Conservation (phyloP, 305 asterid species). For the Solanum hybrid region DNA sequence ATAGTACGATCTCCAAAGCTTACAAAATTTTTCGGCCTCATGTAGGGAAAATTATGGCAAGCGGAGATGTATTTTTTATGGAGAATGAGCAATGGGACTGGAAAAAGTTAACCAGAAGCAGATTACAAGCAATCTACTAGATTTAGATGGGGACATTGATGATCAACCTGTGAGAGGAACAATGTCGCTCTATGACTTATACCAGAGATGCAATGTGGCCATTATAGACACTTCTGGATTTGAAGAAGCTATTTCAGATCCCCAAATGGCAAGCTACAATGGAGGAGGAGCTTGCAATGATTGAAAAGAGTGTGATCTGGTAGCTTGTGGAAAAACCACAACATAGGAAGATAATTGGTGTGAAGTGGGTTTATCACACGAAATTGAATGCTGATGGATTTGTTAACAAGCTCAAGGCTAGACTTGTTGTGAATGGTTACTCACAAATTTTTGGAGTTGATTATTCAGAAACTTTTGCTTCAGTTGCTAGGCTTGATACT, state of each 20-base stretch:
- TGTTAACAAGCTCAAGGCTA: background rate
- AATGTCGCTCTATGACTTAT: background rate
- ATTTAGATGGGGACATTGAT: background rate
- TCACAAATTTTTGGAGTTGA: background rate
- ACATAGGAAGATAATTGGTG: background rate
- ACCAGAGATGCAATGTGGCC: background rate
- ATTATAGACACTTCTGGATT: background rate
- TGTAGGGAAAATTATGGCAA: too few species aligned
- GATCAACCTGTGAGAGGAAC: background rate
- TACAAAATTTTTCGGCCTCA: rapidly evolving
- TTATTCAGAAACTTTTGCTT: background rate
- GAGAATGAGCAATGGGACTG: too few species aligned
- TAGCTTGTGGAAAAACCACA: background rate
- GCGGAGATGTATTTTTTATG: too few species aligned
- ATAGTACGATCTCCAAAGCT: too few species aligned
- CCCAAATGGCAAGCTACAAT: background rate
- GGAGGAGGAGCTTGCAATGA: background rate
- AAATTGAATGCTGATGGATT: background rate
- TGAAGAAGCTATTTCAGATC: background rate
- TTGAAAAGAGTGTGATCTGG: background rate
- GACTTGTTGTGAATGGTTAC: background rate
- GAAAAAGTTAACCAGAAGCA: too few species aligned
- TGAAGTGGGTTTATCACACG: background rate
- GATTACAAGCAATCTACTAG: too few species aligned
- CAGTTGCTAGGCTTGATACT: background rate